A percentile compares a stretch with the other conserved stretches of the same genome.
Evolutionary conservation across 1,284 basidiomycete species (phyloP).

Genomic region (Paramarasmius palmivorus): DNA sequence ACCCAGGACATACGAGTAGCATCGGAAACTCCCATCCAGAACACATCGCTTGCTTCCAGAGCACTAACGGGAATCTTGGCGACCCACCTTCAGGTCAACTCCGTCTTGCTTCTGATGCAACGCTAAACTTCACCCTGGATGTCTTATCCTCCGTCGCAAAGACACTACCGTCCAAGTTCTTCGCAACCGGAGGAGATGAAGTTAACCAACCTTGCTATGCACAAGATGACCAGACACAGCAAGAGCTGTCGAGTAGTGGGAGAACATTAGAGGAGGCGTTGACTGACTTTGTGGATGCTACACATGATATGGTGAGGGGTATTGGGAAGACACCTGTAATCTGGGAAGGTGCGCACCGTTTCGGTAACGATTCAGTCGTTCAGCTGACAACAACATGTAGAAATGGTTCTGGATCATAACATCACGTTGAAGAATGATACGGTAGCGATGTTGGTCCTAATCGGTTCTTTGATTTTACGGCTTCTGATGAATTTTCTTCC

Average conservation of each 20-base stretch:
- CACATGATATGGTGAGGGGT: constrained; percentile 33
- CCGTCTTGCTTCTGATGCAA: constrained; percentile 56
- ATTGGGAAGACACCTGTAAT: constrained; percentile 47
- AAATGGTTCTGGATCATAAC: constrained; percentile 71
- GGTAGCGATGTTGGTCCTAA: constrained; percentile 61
- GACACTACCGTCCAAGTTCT: constrained; percentile 58
- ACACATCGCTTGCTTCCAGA: constrained; percentile 69
- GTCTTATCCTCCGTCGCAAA: constrained; percentile 38
- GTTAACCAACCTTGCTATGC: constrained; percentile 72
- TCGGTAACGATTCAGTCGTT: background rate
- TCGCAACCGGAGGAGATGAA: constrained; percentile 86
- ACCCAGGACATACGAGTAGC: constrained; percentile 77
- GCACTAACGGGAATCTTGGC: constrained; percentile 59
- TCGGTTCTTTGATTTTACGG: background rate
- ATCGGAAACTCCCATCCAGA: constrained; percentile 71
- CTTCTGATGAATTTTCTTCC: background rate
- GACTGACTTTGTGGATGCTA: constrained; percentile 27
- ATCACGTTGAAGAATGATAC: constrained; percentile 67
- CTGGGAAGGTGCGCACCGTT: constrained; percentile 38
- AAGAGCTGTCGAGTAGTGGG: constrained; percentile 45
- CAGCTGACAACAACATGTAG: constrained; percentile 31
- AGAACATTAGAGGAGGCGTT: constrained; percentile 66
- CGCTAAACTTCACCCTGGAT: constrained; percentile 43
- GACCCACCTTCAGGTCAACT: constrained; percentile 85
- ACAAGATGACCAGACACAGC: constrained; percentile 59